Base-by-base conservation (phyloP, 257 asterid genomes). In the Petrea volubilis region DNA sequence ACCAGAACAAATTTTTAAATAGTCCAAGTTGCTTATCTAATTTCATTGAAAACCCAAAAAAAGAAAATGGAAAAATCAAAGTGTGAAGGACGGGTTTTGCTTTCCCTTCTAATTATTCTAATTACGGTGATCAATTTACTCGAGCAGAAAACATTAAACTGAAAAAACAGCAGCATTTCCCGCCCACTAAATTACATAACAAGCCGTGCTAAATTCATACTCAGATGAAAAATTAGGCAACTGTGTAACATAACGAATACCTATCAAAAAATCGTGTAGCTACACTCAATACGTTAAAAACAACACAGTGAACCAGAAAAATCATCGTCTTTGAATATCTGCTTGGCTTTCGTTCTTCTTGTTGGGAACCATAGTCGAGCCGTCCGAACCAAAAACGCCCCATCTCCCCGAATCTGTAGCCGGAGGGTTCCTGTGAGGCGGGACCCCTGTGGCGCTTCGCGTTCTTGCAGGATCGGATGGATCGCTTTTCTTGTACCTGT, bases 401-500 rank as follows among this genome's bases (percentile, higher is more conserved):
- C 71, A 70, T 74, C 59, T 83, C 69, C 80, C 82, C 67, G n/a
- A n/a, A n/a, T n/a, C n/a, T n/a, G n/a, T n/a, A n/a, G n/a, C n/a
- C n/a, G n/a, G n/a, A n/a, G n/a, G n/a, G n/a, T 59, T 82, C 56
- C 71, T 68, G 28, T 69, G 71, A 61, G 61, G 74, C 66, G 65
- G 70, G 41, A 40, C 72, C 59, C 73, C 83, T 21, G 71, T 77
- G 33, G 80, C 77, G 59, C 84, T 72, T 5, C 20, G 9, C 0
- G 15, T 72, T 76, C 82, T 81, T 34, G 73, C 72, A 41, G 80
- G 34, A 64, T 67, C 83, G 33, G 79, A 56, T 5, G 80, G 79
- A 58, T 52, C 68, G 25, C 66, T 83, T 81, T 62, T 81, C 81
- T 71, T 82, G 86, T 89, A 91, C 71, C 93, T 81, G 71, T 91